Evolutionary conservation across 192 early-diverging fungal genomes (phyloP).

Genomic region (Coemansia sp.): DNA sequence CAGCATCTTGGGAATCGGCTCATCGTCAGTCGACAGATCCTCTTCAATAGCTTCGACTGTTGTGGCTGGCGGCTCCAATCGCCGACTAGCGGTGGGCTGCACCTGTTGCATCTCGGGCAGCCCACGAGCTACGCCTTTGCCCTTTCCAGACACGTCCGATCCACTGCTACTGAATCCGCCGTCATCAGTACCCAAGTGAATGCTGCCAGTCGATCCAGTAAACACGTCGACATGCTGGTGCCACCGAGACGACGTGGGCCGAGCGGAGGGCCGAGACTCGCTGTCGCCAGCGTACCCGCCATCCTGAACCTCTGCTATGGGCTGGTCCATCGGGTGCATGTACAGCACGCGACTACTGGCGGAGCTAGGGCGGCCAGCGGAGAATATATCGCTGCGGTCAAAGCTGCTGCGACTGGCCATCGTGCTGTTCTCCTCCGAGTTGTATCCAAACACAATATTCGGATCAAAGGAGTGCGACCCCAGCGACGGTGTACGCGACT

Average conservation of each 20-base stretch:
- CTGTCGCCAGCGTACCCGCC: slow-evolving; percentile 19
- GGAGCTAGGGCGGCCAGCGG: slow-evolving; percentile 29
- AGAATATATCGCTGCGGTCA: slow-evolving; percentile 38
- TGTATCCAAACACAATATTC: slow-evolving; percentile 48
- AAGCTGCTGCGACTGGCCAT: slow-evolving; percentile 56
- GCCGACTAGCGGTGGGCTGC: slow-evolving; percentile 5
- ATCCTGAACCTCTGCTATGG: slow-evolving; percentile 15
- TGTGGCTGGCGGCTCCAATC: slow-evolving; percentile 10
- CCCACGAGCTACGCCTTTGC: slow-evolving; percentile 19
- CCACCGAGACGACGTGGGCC: slow-evolving; percentile 8
- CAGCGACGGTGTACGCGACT: slow-evolving; percentile 29
- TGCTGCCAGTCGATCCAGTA: slow-evolving; percentile 13
- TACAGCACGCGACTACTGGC: slow-evolving; percentile 41
- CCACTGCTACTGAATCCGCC: slow-evolving; percentile 13
- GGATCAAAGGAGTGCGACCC: slow-evolving; percentile 51
- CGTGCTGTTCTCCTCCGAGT: slow-evolving; percentile 54
- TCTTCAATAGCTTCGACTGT: slow-evolving; percentile 49
- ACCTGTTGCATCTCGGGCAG: slow-evolving; percentile 48
- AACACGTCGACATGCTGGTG: background rate
- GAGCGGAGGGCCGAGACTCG: slow-evolving; percentile 14
- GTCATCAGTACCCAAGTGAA: slow-evolving; percentile 15
- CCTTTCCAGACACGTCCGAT: slow-evolving; percentile 17
- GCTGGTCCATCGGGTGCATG: slow-evolving; percentile 41
- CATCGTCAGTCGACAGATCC: slow-evolving; percentile 44
- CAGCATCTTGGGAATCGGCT: slow-evolving; percentile 39